These are phyloP conservation scores for Picea engelmannii DNA, from an alignment of 83 land plant species.

Conservation along the genomic window DNA sequence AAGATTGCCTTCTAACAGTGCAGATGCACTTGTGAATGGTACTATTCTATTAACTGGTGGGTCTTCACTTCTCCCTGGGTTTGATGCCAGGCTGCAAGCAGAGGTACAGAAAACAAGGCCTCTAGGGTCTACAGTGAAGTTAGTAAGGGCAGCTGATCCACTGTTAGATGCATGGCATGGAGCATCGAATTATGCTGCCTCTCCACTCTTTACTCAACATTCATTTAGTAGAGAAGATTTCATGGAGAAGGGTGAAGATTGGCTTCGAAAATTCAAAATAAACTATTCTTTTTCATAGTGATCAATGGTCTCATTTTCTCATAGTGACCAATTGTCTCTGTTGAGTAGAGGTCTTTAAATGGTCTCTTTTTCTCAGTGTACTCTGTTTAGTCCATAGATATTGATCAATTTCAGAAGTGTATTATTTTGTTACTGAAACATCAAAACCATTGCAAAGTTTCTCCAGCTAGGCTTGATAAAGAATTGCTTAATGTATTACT, in stretches of 20 bases:
- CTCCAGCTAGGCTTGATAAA: too few species aligned
- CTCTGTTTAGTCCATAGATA: too few species aligned
- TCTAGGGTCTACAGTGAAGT: conserved; percentile 62
- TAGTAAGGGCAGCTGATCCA: conserved; percentile 77
- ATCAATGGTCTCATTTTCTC: too few species aligned
- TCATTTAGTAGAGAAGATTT: conserved; percentile 76
- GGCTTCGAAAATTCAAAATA: conserved; percentile 71
- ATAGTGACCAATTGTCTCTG: too few species aligned
- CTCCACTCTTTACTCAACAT: conserved; percentile 40
- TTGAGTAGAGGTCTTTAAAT: too few species aligned
- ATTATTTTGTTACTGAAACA: too few species aligned
- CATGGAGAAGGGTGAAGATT: conserved; percentile 88
- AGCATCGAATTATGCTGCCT: conserved; percentile 76
- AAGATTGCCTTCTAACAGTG: conserved; percentile 47
- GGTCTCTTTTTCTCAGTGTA: too few species aligned
- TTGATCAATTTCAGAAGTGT: too few species aligned
- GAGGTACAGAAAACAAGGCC: conserved; percentile 77
- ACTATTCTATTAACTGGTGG: conserved; percentile 91
- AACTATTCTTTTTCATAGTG: conserved; percentile 36
- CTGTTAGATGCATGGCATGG: conserved; percentile 98
- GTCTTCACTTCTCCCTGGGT: conserved; percentile 72
- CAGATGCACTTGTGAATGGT: conserved; percentile 48
- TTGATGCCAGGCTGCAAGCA: conserved; percentile 69
- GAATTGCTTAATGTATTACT: too few species aligned
- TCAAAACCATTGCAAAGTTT: too few species aligned